Evolutionary conservation across 768 basidiomycete species (phyloP).

Genomic region (Boletus patriciae): DNA sequence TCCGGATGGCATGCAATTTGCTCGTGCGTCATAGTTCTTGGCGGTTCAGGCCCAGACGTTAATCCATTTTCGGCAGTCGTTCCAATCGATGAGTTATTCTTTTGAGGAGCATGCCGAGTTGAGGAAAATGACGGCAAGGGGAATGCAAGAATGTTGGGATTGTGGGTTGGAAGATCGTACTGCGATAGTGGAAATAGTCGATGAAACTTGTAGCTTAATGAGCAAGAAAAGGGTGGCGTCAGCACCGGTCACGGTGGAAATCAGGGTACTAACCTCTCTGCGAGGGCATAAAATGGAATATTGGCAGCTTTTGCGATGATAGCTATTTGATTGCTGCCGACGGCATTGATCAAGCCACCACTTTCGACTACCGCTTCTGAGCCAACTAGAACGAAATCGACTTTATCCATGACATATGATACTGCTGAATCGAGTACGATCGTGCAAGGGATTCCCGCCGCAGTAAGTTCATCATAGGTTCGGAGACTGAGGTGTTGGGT

Average conservation of each 20-base stretch:
- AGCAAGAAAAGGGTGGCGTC: conserved; percentile 24
- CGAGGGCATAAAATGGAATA: conserved; percentile 95
- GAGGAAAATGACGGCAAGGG: conserved; percentile 38
- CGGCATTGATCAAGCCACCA: conserved; percentile 87
- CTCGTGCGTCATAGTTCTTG: conserved; percentile 65
- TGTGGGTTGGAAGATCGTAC: conserved; percentile 83
- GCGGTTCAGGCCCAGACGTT: conserved; percentile 2
- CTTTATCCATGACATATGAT: conserved; percentile 95
- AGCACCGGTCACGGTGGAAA: conserved; percentile 19
- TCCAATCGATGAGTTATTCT: conserved; percentile 2
- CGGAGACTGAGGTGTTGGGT: conserved; percentile 58
- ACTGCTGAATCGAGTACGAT: conserved; percentile 96
- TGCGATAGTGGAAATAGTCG: conserved; percentile 92
- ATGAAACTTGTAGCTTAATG: conserved; percentile 90
- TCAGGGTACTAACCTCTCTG: conserved; percentile 66
- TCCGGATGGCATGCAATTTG: conserved; percentile 82
- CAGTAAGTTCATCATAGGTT: conserved; percentile 84
- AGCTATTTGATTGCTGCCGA: conserved; percentile 96
- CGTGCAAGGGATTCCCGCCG: conserved; percentile 91
- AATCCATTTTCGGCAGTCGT: conserved; percentile 1
- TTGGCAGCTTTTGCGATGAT: conserved; percentile 92
- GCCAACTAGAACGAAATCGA: conserved; percentile 93
- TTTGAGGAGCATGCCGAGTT: conserved; percentile 1
- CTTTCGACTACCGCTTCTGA: conserved; percentile 98
- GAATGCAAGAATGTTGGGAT: conserved; percentile 72